Percentiles rank a stretch among this genome's conserved stretches.
Evolutionary conservation across 2,329 filamentous ascomycete genomes (phyloP).

Genomic region (Spiromastix sp.): DNA sequence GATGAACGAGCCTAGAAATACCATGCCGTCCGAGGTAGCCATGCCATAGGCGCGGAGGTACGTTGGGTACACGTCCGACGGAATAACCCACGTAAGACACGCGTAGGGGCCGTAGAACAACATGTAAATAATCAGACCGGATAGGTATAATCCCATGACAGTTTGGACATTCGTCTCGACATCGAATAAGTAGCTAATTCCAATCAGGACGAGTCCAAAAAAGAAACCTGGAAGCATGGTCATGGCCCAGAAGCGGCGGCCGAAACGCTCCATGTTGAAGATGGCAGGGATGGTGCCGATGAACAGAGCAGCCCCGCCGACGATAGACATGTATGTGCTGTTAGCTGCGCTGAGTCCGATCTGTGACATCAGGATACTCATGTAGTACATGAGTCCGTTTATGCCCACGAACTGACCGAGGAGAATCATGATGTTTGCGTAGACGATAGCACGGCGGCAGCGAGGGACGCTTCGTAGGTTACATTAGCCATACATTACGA

Average conservation of each 20-base stretch:
- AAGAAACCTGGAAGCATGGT: constrained; percentile 65
- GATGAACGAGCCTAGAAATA: constrained; percentile 57
- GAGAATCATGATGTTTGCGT: constrained; percentile 60
- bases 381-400: constrained; percentile 63
- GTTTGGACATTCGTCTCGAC: constrained; percentile 41
- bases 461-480: no score
- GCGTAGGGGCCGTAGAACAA: constrained; percentile 58
- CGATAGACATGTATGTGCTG: constrained; percentile 64
- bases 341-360: constrained; percentile 55
- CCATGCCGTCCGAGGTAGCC: constrained; percentile 52
- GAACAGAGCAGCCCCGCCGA: constrained; percentile 57
- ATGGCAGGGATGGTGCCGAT: constrained; percentile 59
- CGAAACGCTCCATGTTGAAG: constrained; percentile 61
- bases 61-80: constrained; percentile 3
- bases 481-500: no score
- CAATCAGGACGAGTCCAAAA: constrained; percentile 56
- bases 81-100: constrained; percentile 50
- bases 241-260: constrained; percentile 65
- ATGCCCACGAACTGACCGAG: constrained; percentile 62
- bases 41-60: constrained; percentile 51
- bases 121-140: constrained; percentile 58
- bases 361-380: constrained; percentile 56
- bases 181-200: constrained; percentile 44
- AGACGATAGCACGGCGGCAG: constrained; percentile 54
- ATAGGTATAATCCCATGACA: constrained; percentile 56